Conservation (phyloP, 2,329 filamentous ascomycete genomes). For the Lojkania enalia region DNA sequence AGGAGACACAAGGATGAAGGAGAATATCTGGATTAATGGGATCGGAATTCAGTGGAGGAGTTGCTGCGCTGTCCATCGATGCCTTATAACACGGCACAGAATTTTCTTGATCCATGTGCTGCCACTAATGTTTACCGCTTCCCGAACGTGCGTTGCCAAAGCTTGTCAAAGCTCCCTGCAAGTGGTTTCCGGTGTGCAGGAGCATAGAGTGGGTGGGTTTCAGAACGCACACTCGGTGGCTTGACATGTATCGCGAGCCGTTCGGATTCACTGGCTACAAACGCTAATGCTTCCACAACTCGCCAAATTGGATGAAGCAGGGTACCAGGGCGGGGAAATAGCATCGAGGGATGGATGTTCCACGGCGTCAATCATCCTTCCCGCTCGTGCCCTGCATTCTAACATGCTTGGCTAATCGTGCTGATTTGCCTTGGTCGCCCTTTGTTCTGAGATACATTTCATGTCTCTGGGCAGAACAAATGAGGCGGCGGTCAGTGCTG, state of each 20-base stretch:
- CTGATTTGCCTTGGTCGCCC: conserved; percentile 10
- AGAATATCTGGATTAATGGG: background rate
- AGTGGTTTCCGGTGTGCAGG: conserved; percentile 35
- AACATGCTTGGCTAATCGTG: conserved; percentile 7
- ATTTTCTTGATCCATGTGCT: conserved; percentile 19
- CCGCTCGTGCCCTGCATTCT: conserved; percentile 34
- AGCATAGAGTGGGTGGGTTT: conserved; percentile 22
- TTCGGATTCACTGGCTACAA: conserved; percentile 26
- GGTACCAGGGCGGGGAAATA: conserved; percentile 27
- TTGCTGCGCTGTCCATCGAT: conserved; percentile 18
- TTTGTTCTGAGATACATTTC: conserved; percentile 18
- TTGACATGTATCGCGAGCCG: conserved; percentile 22
- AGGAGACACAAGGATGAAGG: conserved; percentile 18
- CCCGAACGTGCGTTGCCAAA: conserved; percentile 32
- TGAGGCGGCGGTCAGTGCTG: too few relatives aligned
- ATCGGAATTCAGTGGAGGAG: conserved; percentile 17
- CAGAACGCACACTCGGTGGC: conserved; percentile 29
- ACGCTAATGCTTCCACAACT: conserved; percentile 23
- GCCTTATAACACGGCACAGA: conserved; percentile 19
- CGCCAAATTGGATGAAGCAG: conserved; percentile 18
- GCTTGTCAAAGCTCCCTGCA: conserved; percentile 37
- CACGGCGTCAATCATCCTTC: conserved; percentile 40
- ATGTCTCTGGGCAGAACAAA: conserved; percentile 20
- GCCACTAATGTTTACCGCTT: conserved; percentile 30
- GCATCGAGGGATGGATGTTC: conserved; percentile 39